These are phyloP conservation scores for Russula virescens DNA, from an alignment of 768 basidiomycete genomes.

Conservation along the genomic window DNA sequence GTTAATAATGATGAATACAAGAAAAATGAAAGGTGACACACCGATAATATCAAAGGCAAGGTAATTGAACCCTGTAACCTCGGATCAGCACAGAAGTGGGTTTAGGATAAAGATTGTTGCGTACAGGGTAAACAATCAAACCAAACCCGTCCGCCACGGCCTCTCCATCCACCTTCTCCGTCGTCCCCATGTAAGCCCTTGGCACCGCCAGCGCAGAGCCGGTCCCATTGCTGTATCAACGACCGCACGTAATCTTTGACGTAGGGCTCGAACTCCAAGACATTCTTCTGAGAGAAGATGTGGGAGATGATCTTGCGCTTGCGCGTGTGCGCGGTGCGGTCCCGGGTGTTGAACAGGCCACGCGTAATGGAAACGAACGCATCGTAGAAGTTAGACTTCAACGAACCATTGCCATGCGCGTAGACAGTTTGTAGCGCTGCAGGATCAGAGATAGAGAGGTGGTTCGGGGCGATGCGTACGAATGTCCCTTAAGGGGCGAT, in stretches of 20 bases:
- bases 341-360: conserved; percentile 69
- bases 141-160: conserved; percentile 60
- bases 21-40: conserved; percentile 16
- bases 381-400: conserved; percentile 43
- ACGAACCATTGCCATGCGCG: conserved; percentile 38
- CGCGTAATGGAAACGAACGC: conserved; percentile 40
- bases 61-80: conserved; percentile 46
- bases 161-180: conserved; percentile 54
- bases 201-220: conserved; percentile 45
- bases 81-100: conserved; percentile 12
- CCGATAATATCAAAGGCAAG: conserved; percentile 77
- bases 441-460: conserved; percentile 43
- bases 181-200: conserved; percentile 49
- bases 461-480: conserved; percentile 41
- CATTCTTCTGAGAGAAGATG: conserved; percentile 79
- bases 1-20: not conserved
- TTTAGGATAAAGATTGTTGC: conserved; percentile 24
- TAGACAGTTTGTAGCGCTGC: conserved; percentile 38
- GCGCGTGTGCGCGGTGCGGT: conserved; percentile 68
- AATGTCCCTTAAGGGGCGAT: conserved; percentile 31
- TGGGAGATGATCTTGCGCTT: conserved; percentile 89
- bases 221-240: conserved; percentile 68
- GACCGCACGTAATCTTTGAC: conserved; percentile 54
- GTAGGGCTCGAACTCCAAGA: conserved; percentile 81
- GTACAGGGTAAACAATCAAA: conserved; percentile 67